These are phyloP conservation scores for Pseudogymnoascus sp. DNA, from an alignment of 2,329 filamentous ascomycete genomes.

Conservation along the genomic window DNA sequence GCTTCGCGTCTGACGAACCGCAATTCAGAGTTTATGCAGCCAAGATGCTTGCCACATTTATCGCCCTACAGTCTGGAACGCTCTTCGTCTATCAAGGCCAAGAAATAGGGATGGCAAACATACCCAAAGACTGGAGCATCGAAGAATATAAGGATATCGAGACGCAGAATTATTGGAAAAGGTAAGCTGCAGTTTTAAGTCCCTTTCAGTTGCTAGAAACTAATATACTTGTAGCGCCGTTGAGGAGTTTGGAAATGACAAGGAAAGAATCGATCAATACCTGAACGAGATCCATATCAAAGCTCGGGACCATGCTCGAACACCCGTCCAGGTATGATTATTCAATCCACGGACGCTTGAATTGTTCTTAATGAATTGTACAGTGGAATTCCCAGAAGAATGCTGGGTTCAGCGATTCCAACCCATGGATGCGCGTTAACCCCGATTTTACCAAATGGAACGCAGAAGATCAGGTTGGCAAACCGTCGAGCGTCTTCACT, in stretches of 20 bases:
- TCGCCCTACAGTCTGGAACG: constrained; percentile 43
- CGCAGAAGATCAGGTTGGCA: constrained; percentile 43
- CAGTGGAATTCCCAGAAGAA: constrained; percentile 57
- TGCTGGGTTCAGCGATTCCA: constrained; percentile 54
- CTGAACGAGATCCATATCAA: constrained; percentile 47
- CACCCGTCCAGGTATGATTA: constrained; percentile 42
- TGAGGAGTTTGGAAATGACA: constrained; percentile 28
- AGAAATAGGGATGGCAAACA: constrained; percentile 51
- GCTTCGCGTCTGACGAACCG: constrained; percentile 36
- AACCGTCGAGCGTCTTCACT: constrained; percentile 44
- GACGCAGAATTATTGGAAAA: constrained; percentile 41
- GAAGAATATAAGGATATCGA: constrained; percentile 63
- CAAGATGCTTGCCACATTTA: constrained; percentile 46
- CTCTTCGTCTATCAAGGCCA: constrained; percentile 54
- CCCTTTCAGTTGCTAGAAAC: constrained; percentile 19
- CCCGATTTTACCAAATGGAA: constrained; percentile 56
- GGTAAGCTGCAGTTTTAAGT: constrained; percentile 13
- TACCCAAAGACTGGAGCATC: constrained; percentile 49
- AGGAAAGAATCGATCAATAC: constrained; percentile 31
- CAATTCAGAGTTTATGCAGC: constrained; percentile 36
- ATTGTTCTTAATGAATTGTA: background rate
- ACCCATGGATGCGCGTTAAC: constrained; percentile 65
- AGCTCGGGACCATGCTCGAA: constrained; percentile 60
- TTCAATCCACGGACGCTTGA: constrained; percentile 8
- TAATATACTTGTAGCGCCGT: constrained; percentile 23